Base-by-base conservation (phyloP, 75 land plant species). In the Adiantum capillusveneris region DNA sequence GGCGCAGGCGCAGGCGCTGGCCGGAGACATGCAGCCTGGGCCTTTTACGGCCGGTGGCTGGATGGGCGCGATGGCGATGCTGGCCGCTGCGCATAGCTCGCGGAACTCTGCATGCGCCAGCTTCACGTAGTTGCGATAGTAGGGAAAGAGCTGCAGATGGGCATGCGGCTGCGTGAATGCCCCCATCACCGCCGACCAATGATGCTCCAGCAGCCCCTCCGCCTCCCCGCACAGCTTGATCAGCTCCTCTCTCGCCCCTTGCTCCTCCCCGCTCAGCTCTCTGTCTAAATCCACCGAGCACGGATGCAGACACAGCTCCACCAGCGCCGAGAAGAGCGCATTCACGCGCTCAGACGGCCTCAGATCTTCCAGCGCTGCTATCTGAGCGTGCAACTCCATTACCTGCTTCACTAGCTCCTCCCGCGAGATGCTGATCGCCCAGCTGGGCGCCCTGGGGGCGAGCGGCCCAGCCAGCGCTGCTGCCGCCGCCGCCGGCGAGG, bases 171-270 rank as follows among this genome's bases (percentile, higher is more conserved):
- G 37, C 7, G 65, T 49, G 50, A 22, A 73, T 0, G 77, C 49
- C 20, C 56, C 71, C 29, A 79, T 56, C 53, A 85, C 25, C 22
- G 62, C 18, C 9, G 89, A 72, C 70, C 58, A 85, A 45, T 85
- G 89, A 26, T 11, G 12, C 57, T 85, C 89, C 11, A 85, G 69
- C 5, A 70, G 73, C 1, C 75, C 79, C 58, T 85, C 89, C n/a
- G 89, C 89, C 34, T 70, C 31, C 1, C 80, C 80, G 57, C 89
- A 85, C 29, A 85, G 70, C 16, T n/a, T 24, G 28, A 85, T 85
- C 57, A 85, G 80, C 1, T 66, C 42, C 0, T 75, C 45, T 16
- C 85, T n/a, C 53, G 68, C 76, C 6, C 57, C 67, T 22, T 76
- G 85, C 25, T 65, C 59, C 0, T 17, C 28, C 1, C 41, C 20